These are phyloP conservation scores for Vitis labrusca DNA, from an alignment of 164 flowering plant genomes.

Conservation along the genomic window DNA sequence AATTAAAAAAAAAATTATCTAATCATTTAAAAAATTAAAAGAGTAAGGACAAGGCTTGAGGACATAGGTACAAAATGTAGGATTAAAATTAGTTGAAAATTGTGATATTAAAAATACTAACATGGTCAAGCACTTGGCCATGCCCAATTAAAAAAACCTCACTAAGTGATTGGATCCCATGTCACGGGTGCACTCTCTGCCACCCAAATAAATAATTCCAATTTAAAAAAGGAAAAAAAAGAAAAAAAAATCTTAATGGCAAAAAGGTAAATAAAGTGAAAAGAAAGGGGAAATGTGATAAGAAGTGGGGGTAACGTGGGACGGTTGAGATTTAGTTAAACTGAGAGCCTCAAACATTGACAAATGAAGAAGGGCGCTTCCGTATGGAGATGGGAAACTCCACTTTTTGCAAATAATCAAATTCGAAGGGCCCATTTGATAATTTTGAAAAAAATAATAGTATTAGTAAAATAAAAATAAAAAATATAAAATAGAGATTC, in stretches of 20 bases:
- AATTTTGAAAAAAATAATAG: neutral
- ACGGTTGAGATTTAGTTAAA: conserved; percentile 32
- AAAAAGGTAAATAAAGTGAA: neutral
- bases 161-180: conserved; percentile 11
- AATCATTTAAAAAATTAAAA: no score
- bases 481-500: conserved; percentile 13
- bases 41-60: no score
- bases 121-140: no score
- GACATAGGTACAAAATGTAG: no score
- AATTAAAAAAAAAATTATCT: no score
- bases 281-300: conserved; percentile 5
- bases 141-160: neutral
- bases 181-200: neutral
- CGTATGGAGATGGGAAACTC: conserved; percentile 49
- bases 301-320: conserved; percentile 35
- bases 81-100: no score
- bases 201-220: neutral
- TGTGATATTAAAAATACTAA: no score
- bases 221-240: neutral
- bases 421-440: neutral
- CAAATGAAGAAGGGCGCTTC: conserved; percentile 31
- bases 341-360: conserved; percentile 55
- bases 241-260: neutral
- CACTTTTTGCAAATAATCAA: neutral
- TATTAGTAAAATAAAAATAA: neutral